Evolutionary conservation across 2,329 filamentous ascomycete genomes (phyloP).

Genomic region (Colletotrichum musicola): DNA sequence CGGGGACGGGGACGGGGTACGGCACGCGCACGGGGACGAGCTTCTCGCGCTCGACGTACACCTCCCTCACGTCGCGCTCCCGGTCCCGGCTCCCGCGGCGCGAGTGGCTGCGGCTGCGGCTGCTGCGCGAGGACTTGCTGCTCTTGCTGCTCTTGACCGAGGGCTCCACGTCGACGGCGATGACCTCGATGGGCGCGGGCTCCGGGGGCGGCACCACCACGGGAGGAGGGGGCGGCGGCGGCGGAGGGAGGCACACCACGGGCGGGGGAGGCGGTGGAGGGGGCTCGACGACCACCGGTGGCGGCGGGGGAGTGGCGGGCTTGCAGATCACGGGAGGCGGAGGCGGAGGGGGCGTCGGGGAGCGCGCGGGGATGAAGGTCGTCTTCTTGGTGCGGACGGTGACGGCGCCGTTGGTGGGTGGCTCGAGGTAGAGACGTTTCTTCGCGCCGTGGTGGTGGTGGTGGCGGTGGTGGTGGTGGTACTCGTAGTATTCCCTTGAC

Average conservation of each 20-base stretch:
- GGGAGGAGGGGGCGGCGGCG: constrained; percentile 41
- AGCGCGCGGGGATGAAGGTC: constrained; percentile 53
- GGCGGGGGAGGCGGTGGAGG: constrained; percentile 37
- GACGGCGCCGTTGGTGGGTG: constrained; percentile 54
- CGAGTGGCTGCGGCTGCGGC: constrained; percentile 46
- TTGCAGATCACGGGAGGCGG: constrained; percentile 37
- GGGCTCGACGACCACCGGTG: constrained; percentile 30
- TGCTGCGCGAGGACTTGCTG: constrained; percentile 41
- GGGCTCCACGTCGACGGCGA: constrained; percentile 46
- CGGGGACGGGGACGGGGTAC: constrained; percentile 53
- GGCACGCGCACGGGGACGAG: constrained; percentile 57
- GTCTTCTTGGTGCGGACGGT: constrained; percentile 53
- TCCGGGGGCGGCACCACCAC: constrained; percentile 28
- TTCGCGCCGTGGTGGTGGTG: constrained; percentile 49
- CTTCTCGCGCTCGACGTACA: constrained; percentile 66
- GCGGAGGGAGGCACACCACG: constrained; percentile 31
- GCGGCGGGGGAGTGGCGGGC: constrained; percentile 42
- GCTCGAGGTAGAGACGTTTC: constrained; percentile 58
- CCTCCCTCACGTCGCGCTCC: constrained; percentile 48
- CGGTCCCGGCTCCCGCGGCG: constrained; percentile 41
- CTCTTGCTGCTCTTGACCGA: constrained; percentile 39
- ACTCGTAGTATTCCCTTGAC: constrained; percentile 38
- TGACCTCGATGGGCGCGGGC: constrained; percentile 44
- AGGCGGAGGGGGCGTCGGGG: constrained; percentile 48
- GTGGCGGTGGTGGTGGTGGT: constrained; percentile 42